phyloP scores from a whole-genome alignment of 1,139 yeast genomes.

The Zygosaccharomyces sapae region DNA sequence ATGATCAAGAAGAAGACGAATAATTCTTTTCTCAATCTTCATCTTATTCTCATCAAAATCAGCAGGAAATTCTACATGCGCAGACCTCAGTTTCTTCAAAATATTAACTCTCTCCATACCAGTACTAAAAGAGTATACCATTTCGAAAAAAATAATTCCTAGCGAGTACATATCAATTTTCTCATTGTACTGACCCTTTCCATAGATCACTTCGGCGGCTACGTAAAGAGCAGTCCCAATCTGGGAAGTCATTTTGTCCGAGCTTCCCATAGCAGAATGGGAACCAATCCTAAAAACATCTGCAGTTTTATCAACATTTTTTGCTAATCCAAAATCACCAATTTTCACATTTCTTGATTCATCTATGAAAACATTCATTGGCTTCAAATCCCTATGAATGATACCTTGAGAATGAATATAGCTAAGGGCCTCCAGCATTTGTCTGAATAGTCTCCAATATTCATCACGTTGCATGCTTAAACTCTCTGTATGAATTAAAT shows the following conservation, averaged over 20 bases:
- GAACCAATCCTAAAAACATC: constrained; percentile 36
- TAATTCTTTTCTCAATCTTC: constrained; percentile 60
- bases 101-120: constrained; percentile 88
- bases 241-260: constrained; percentile 83
- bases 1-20: constrained; percentile 65
- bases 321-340: constrained; percentile 97
- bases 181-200: constrained; percentile 71
- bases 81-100: constrained; percentile 56
- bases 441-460: constrained; percentile 86
- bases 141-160: constrained; percentile 92
- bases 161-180: constrained; percentile 94
- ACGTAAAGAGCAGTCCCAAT: constrained; percentile 93
- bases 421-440: constrained; percentile 81
- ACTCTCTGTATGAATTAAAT: constrained; percentile 71
- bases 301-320: constrained; percentile 57
- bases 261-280: constrained; percentile 34
- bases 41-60: constrained; percentile 53
- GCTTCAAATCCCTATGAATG: constrained; percentile 92
- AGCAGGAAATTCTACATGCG: constrained; percentile 59
- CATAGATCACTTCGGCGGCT: constrained; percentile 80
- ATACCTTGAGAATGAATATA: constrained; percentile 93
- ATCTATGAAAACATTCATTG: constrained; percentile 93
- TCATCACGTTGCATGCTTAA: constrained; percentile 66
- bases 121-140: constrained; percentile 77
- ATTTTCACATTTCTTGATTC: constrained; percentile 82